Evolutionary conservation across 805 yeast genomes (phyloP), one percentile per base, ranked within the genome.

Genomic region (Wickerhamiella alocasiicola): DNA sequence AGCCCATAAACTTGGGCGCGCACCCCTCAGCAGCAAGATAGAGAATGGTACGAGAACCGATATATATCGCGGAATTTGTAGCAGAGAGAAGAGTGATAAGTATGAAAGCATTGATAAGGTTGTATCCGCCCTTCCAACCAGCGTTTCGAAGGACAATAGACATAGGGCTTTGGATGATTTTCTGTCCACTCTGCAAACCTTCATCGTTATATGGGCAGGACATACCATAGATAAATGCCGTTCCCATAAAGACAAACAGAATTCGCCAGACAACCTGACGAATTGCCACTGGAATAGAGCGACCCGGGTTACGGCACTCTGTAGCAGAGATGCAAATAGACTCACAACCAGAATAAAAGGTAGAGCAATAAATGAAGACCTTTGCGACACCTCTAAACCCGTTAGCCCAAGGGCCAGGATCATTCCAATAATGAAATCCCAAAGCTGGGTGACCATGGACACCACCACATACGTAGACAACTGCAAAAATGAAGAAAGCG

Each of bases 21-120:
- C 66, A 65, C 1, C 76, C 74, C 42, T 70, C 75, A 45, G 68
- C 62, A 4, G 84, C 76, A 66, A 78, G 67, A 41, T 71, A 74
- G 46, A 78, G 72, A 11, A 79, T 62, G 1, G 83, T 70, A 55
- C 87, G 65, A 2, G 82, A 72, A 7, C 81, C 82, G 55, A 78
- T 68, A 56, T 73, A 79, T 39, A 78, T 72, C 25, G 80, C 71
- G 31, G 80, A 68, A 59, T 79, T 79, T 52, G 78, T 72, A 4
- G 87, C 81, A 25, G 81, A 74, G 31, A 80, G 56, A 50, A 81
- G 72, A 2, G 80, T 76, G 12, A 76, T 53, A 43, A 77, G 60
- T 46, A 79, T 70, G 50, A 80, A 70, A 0, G 83, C 74, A 47
- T 76, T 75, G 48, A 75, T 63, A 46, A 76, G 64, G 51, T 77